phyloP scores from a whole-genome alignment of 148 eudicot species.

The Dysphania ambrosioides region DNA sequence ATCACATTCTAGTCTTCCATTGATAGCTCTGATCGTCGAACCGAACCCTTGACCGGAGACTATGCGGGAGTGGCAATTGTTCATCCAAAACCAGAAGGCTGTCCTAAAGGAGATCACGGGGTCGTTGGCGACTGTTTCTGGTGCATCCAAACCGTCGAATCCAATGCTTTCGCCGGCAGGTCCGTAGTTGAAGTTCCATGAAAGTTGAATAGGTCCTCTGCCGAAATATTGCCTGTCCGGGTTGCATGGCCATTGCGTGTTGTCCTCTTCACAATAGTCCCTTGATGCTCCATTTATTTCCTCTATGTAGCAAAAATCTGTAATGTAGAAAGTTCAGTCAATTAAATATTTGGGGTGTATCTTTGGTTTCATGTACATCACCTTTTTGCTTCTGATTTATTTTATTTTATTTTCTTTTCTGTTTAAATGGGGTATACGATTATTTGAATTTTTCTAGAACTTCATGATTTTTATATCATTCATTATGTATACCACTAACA shows the following conservation, averaged over 20 bases:
- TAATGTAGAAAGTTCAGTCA: neutral
- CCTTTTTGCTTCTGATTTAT: too few species aligned
- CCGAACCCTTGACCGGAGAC: constrained; percentile 38
- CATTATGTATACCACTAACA: too few species aligned
- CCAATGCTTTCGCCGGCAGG: constrained; percentile 41
- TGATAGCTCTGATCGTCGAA: constrained; percentile 38
- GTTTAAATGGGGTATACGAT: too few species aligned
- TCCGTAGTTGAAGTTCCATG: constrained; percentile 53
- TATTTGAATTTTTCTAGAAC: too few species aligned
- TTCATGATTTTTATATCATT: too few species aligned
- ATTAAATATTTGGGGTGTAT: too few species aligned
- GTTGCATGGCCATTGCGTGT: constrained; percentile 37
- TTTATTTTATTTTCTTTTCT: neutral
- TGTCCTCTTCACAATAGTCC: constrained; percentile 40
- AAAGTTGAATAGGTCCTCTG: constrained; percentile 40
- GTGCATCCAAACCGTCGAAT: constrained; percentile 42
- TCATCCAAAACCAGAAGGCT: constrained; percentile 49
- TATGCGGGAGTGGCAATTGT: constrained; percentile 30
- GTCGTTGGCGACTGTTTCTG: constrained; percentile 36
- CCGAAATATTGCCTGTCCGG: constrained; percentile 35
- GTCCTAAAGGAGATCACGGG: constrained; percentile 35
- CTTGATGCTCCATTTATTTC: constrained; percentile 42
- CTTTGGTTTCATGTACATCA: too few species aligned
- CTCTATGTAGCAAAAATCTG: constrained; percentile 54
- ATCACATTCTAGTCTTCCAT: constrained; percentile 32